Base-by-base conservation (phyloP, 805 yeast species). In the Schwanniomyces vanrijiae region DNA sequence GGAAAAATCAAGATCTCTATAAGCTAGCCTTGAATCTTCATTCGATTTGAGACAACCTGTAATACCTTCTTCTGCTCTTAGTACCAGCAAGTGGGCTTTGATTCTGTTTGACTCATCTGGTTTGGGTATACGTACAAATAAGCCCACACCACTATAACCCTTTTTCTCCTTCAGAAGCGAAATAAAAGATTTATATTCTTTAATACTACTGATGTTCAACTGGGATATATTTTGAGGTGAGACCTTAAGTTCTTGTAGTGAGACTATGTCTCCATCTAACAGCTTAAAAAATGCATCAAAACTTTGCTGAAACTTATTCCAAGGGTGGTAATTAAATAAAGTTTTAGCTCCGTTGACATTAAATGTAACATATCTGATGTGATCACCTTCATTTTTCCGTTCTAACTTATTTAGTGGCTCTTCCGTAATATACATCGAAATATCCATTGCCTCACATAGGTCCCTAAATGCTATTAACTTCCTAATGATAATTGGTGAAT, bases 91-190 rank as follows among this genome's bases (percentile, higher is more conserved):
- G 2, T 75, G 61, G 16, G 61, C 59, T 44, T 56, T 61, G 16
- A 62, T 55, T 1, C 25, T 37, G 0, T 64, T 59, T 0, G 77
- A 63, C 21, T 84, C 87, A 9, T 62, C 64, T 0, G 64, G 66
- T 1, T 59, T 55, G 1, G 85, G 81, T 2, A 71, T 64, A 40
- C 90, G 68, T 2, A 88, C 76, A 66, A 88, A 92, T 2, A 92
- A 78, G 0, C 91, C 96, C 1, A 92, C 97, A 0, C 99, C 99
- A 46, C 92, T 81, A 62, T 94, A 94, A 0, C 98, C 98, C 58
- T 83, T 87, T 60, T 82, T 87, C 2, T 60, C 47, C 9, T 61
- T 62, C 0, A 97, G 96, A 10, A 90, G 68, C 0, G 92, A 75
- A 28, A 90, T 78, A 55, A 82, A 92, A 1, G 87, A 75, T 20